Evolutionary conservation across 371 early-diverging fungal genomes (phyloP).

Genomic region (Basidiobolus meristosporus): DNA sequence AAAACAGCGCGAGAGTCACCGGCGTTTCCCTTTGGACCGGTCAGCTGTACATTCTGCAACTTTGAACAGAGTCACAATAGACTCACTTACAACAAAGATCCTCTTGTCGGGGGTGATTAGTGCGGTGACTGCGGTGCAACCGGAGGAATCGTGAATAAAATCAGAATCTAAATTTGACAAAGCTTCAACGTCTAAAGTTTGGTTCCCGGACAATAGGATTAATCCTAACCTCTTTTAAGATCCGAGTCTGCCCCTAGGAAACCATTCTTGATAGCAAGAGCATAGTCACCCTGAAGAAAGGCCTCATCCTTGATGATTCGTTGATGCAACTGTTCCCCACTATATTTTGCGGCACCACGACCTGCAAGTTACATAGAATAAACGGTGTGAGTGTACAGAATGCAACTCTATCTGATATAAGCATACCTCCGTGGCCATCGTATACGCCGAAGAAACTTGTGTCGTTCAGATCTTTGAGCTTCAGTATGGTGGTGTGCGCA

Average conservation of each 20-base stretch:
- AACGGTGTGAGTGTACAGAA: neutral
- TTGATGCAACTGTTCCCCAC: constrained; percentile 51
- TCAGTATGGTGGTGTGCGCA: constrained; percentile 74
- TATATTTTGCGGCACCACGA: constrained; percentile 60
- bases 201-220: neutral
- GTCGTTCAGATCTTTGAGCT: constrained; percentile 17
- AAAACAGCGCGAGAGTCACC: constrained; percentile 90
- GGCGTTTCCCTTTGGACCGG: constrained; percentile 67
- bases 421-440: constrained; percentile 89
- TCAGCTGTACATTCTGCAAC: neutral
- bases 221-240: constrained; percentile 38
- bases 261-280: constrained; percentile 49
- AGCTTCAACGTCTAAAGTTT: neutral
- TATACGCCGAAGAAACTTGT: constrained; percentile 83
- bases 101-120: constrained; percentile 50
- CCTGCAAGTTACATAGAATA: constrained; percentile 15
- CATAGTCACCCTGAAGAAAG: constrained; percentile 39
- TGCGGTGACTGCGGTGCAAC: constrained; percentile 85
- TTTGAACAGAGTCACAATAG: constrained; percentile 2
- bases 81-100: constrained; percentile 14
- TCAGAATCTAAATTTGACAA: constrained; percentile 30
- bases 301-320: constrained; percentile 35
- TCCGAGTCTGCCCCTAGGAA: constrained; percentile 67
- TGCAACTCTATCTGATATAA: neutral
- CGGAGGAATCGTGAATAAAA: constrained; percentile 54